phyloP scores from a whole-genome alignment of 2,329 filamentous ascomycete genomes.

The Sphaerulina musiva region DNA sequence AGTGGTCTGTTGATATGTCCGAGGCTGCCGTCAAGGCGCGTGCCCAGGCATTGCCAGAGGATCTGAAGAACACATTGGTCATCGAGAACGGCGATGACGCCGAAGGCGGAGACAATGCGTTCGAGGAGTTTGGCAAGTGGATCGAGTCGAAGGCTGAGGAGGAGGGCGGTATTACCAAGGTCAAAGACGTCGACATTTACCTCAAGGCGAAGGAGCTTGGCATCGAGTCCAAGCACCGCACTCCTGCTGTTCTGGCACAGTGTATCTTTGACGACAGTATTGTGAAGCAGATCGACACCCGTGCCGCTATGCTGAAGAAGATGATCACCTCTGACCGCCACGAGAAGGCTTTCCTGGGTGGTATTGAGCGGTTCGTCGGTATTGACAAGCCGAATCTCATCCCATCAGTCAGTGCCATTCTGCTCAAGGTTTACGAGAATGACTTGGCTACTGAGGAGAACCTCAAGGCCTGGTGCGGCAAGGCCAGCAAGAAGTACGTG shows the following conservation, averaged over 20 bases:
- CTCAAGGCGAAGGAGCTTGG: slow-evolving; percentile 94
- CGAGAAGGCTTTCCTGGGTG: slow-evolving; percentile 90
- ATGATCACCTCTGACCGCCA: slow-evolving; percentile 82
- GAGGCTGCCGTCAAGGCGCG: slow-evolving; percentile 92
- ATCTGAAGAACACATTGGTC: slow-evolving; percentile 73
- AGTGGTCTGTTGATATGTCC: slow-evolving; percentile 96
- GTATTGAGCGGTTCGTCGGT: slow-evolving; percentile 85
- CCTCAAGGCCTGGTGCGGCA: slow-evolving; percentile 82
- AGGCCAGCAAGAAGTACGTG: slow-evolving; percentile 98
- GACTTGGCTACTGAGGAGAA: slow-evolving; percentile 85
- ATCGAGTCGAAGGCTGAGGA: slow-evolving; percentile 69
- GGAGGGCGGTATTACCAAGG: slow-evolving; percentile 64
- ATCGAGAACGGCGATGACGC: slow-evolving; percentile 70
- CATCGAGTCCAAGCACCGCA: slow-evolving; percentile 91
- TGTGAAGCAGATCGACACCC: slow-evolving; percentile 75
- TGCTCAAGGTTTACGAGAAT: slow-evolving; percentile 83
- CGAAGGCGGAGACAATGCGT: slow-evolving; percentile 72
- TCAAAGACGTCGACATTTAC: slow-evolving; percentile 87
- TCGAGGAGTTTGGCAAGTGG: slow-evolving; percentile 91
- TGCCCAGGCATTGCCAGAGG: slow-evolving; percentile 83
- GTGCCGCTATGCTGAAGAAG: slow-evolving; percentile 82
- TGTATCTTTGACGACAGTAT: slow-evolving; percentile 91
- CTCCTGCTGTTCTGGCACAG: slow-evolving; percentile 83
- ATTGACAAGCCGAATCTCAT: slow-evolving; percentile 75
- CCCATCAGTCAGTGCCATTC: slow-evolving; percentile 71